These are phyloP conservation scores for Mallotus japonicus DNA, from an alignment of 441 rosid genomes.

Conservation along the genomic window DNA sequence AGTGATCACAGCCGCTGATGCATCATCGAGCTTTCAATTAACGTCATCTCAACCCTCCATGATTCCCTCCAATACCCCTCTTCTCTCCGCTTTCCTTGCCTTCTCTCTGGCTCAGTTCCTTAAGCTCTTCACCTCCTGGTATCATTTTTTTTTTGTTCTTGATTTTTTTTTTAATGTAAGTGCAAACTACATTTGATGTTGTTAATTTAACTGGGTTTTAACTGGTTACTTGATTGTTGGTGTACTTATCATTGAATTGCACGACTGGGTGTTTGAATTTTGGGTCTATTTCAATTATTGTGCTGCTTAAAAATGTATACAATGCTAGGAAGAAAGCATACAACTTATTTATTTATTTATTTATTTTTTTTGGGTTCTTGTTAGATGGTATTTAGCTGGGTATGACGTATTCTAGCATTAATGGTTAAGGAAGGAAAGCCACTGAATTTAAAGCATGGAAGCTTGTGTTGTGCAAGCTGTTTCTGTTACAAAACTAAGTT, in stretches of 20 bases:
- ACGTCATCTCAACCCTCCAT: conserved; percentile 33
- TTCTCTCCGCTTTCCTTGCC: conserved; percentile 51
- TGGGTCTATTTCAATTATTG: conserved; percentile 1
- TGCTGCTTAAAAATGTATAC: not conserved
- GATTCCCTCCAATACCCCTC: conserved; percentile 42
- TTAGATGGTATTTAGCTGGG: not conserved
- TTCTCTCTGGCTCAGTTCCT: conserved; percentile 62
- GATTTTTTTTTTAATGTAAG: not conserved
- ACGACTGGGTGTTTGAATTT: not conserved
- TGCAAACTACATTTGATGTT: not conserved
- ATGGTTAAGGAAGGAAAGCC: not conserved
- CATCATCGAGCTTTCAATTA: conserved; percentile 38
- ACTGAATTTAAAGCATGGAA: not conserved
- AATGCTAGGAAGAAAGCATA: not conserved
- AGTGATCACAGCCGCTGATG: conserved; percentile 41
- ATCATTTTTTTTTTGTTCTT: not conserved
- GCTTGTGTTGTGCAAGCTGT: too few relatives aligned
- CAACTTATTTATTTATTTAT: not conserved
- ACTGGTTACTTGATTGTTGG: not conserved
- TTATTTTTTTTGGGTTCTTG: not conserved
- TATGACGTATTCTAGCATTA: not conserved
- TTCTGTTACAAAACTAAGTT: too few relatives aligned
- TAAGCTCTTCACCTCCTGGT: conserved; percentile 60
- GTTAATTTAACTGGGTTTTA: not conserved
- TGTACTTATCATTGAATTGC: not conserved